phyloP scores from a whole-genome alignment of 148 eudicot species.

The Chenopodium suecicum region DNA sequence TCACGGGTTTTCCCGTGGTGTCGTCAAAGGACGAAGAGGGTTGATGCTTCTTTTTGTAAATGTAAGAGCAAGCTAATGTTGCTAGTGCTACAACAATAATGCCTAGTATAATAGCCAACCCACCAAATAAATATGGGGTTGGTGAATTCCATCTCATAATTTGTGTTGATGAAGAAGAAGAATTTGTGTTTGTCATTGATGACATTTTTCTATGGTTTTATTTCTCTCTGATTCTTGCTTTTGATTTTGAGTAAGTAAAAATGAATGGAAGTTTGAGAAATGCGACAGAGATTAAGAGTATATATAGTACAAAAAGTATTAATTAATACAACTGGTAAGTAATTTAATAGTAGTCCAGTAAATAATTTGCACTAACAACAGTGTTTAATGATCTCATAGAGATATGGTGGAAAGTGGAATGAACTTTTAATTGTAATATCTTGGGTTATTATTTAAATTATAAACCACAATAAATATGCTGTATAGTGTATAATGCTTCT shows the following conservation, averaged over 20 bases:
- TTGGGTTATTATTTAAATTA: not conserved
- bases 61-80: constrained; percentile 30
- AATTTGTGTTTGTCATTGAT: not conserved
- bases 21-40: not conserved
- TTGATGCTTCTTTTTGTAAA: not conserved
- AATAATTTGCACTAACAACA: constrained; percentile 20
- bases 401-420: constrained; percentile 19
- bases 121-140: constrained; percentile 41
- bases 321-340: not conserved
- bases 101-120: constrained; percentile 34
- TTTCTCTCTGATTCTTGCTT: not conserved
- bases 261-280: constrained; percentile 14
- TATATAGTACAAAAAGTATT: constrained; percentile 11
- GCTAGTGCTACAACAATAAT: constrained; percentile 35
- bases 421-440: not conserved
- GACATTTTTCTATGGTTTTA: constrained; percentile 4
- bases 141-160: constrained; percentile 35
- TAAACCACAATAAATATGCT: not conserved
- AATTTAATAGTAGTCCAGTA: not conserved
- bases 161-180: not conserved
- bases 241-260: not conserved
- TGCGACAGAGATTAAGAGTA: not conserved
- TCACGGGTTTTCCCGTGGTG: not conserved
- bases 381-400: not conserved
- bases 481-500: not conserved